phyloP scores from a whole-genome alignment of 805 yeast genomes.

The Torulaspora maleeae region DNA sequence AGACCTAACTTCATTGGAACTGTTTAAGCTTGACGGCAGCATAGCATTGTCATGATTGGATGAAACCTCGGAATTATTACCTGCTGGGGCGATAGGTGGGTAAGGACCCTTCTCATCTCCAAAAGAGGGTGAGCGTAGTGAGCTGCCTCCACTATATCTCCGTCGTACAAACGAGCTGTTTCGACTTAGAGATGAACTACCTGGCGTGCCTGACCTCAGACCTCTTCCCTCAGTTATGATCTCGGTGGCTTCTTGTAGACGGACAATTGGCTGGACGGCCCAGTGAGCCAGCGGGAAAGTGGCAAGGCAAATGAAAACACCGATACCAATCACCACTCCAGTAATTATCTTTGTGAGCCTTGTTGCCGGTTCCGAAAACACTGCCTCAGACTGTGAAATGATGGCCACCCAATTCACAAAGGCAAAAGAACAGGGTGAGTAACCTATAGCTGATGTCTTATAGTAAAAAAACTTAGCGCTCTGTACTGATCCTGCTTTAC shows the following conservation, averaged over 20 bases:
- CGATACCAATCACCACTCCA: conserved; percentile 75
- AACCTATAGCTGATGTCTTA: conserved; percentile 52
- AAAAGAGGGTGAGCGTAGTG: conserved; percentile 9
- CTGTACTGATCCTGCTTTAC: conserved; percentile 41
- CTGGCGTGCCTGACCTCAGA: conserved; percentile 28
- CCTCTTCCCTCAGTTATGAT: conserved; percentile 42
- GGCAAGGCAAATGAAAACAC: conserved; percentile 64
- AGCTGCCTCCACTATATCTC: conserved; percentile 10
- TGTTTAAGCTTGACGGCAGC: conserved; percentile 5
- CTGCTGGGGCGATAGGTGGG: conserved; percentile 6
- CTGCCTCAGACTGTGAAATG: conserved; percentile 56
- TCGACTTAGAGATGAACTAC: conserved; percentile 20
- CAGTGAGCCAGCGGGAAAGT: conserved; percentile 81
- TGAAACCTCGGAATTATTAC: conserved; percentile 13
- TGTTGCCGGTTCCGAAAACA: conserved; percentile 59
- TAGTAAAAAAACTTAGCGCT: conserved; percentile 38
- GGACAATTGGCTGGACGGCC: conserved; percentile 78
- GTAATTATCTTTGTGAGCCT: conserved; percentile 62
- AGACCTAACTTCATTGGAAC: conserved; percentile 18
- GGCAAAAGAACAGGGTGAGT: conserved; percentile 41
- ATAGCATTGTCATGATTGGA: conserved; percentile 10
- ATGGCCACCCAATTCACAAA: conserved; percentile 66
- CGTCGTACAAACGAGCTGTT: conserved; percentile 20
- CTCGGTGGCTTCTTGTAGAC: conserved; percentile 79
- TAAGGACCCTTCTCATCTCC: conserved; percentile 10